Base-by-base conservation (phyloP, 2,329 filamentous ascomycete species). In the Sarocladium strictum region DNA sequence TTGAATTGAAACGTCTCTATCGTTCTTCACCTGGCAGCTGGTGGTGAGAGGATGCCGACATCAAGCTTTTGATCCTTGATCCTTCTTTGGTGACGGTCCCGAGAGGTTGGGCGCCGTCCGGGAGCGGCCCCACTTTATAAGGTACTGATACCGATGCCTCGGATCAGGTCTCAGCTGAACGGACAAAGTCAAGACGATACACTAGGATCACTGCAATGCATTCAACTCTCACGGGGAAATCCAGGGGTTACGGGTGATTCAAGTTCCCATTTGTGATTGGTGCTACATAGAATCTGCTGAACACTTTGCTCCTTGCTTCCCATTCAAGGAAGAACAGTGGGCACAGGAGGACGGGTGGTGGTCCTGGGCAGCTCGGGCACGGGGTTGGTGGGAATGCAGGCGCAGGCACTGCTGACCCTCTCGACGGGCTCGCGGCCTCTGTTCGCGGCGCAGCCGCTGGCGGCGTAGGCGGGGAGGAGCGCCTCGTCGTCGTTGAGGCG, bases 331-430 rank as follows among this genome's bases (percentile, higher is more conserved):
- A 63, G 56, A 2, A 59, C 60, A 6, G 61, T 63, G 3, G 59
- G 60, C 3, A 60, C 57, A 3, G 60, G 61, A 9, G 58, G 57
- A 27, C 60, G 58, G 17, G 58, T 60, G 29, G 60, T 63, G 17
- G 61, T 62, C 54, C 60, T 59, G 2, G 61, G 61, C 32, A 63
- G 55, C 37, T 63, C 59, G 10, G 61, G 61, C 26, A 63, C 61
- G 10, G 55, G 40, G 27, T 54, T 37, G 29, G 60, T 61, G 2
- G 60, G 60, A 41, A 62, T 41, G 53, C 60, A 62, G 5, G 58
- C 60, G 55, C 60, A 62, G 19, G 60, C 60, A 11, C 59, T 61
- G 51, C 57, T 60, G 12, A 60, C 60, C 24, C 59, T 56, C 14
- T 57, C 61, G 38, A 62, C 56, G 27, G 60, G 35, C 23, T 53